These are phyloP conservation scores for Alternaria tenuissima DNA, from an alignment of 2,329 filamentous ascomycete species.

Conservation along the genomic window DNA sequence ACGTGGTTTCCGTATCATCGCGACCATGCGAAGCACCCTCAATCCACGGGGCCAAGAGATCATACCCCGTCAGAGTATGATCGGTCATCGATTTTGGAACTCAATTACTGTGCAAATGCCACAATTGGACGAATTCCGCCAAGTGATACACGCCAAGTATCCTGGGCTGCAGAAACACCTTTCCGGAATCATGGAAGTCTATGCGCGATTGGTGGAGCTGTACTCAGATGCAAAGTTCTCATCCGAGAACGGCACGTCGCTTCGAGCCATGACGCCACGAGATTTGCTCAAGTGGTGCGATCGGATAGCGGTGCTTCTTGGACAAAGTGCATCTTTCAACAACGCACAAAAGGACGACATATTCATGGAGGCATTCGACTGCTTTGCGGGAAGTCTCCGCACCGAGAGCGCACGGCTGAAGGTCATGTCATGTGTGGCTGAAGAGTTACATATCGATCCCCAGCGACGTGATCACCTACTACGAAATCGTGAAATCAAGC, in stretches of 20 bases:
- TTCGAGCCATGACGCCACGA: conserved; percentile 71
- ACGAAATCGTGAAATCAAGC: conserved; percentile 73
- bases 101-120: conserved; percentile 74
- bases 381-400: conserved; percentile 83
- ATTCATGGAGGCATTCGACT: conserved; percentile 92
- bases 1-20: conserved; percentile 87
- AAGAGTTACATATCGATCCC: conserved; percentile 85
- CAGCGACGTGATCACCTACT: conserved; percentile 83
- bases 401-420: conserved; percentile 67
- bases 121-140: conserved; percentile 72
- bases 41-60: conserved; percentile 75
- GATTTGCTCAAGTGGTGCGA: conserved; percentile 94
- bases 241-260: conserved; percentile 63
- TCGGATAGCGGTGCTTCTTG: conserved; percentile 73
- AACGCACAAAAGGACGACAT: conserved; percentile 81
- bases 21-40: conserved; percentile 78
- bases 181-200: conserved; percentile 65
- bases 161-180: conserved; percentile 70
- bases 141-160: conserved; percentile 75
- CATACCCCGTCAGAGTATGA: conserved; percentile 71
- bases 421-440: conserved; percentile 76
- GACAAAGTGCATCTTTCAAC: conserved; percentile 67
- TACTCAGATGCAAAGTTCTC: conserved; percentile 57
- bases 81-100: conserved; percentile 89
- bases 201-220: conserved; percentile 54